Conservation (phyloP, 2,329 filamentous ascomycete species). For the Fusarium tuaranense region DNA sequence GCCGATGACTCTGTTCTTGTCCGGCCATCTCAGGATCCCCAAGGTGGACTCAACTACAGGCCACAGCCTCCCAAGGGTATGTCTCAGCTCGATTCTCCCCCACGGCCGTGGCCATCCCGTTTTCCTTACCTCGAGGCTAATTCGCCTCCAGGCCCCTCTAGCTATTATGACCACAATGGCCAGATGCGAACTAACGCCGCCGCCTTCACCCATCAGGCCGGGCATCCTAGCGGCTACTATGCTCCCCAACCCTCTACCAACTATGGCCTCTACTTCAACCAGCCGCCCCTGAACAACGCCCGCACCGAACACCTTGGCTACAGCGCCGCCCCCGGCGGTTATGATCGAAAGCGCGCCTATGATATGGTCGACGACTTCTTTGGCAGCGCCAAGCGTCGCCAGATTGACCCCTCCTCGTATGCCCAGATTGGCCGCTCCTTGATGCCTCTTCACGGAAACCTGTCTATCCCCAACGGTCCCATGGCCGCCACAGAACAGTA, state of each 20-base stretch:
- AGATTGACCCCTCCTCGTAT: conserved; percentile 91
- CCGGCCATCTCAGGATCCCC: conserved; percentile 63
- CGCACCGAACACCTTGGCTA: conserved; percentile 74
- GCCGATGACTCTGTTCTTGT: conserved; percentile 89
- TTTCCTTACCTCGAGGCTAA: conserved; percentile 56
- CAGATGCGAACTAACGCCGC: conserved; percentile 70
- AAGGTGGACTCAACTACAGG: conserved; percentile 67
- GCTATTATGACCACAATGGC: conserved; percentile 74
- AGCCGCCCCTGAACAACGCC: conserved; percentile 66
- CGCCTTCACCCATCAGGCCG: conserved; percentile 68
- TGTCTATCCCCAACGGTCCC: conserved; percentile 68
- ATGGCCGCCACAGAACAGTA: conserved; percentile 64
- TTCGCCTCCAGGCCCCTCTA: conserved; percentile 61
- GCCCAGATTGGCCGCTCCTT: conserved; percentile 90
- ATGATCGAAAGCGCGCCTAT: conserved; percentile 84
- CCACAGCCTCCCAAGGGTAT: conserved; percentile 65
- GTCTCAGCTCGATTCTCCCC: conserved; percentile 44
- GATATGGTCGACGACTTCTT: conserved; percentile 96
- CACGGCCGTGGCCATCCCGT: conserved; percentile 18
- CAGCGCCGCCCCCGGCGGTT: conserved; percentile 64
- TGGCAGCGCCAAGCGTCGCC: conserved; percentile 89
- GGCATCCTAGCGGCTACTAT: conserved; percentile 68
- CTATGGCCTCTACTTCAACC: conserved; percentile 84
- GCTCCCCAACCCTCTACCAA: conserved; percentile 64
- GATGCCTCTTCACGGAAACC: conserved; percentile 81